A percentile compares a stretch with the other conserved stretches of the same genome.
Evolutionary conservation across 768 basidiomycete species (phyloP).

Genomic region (Boletellus emodensis): DNA sequence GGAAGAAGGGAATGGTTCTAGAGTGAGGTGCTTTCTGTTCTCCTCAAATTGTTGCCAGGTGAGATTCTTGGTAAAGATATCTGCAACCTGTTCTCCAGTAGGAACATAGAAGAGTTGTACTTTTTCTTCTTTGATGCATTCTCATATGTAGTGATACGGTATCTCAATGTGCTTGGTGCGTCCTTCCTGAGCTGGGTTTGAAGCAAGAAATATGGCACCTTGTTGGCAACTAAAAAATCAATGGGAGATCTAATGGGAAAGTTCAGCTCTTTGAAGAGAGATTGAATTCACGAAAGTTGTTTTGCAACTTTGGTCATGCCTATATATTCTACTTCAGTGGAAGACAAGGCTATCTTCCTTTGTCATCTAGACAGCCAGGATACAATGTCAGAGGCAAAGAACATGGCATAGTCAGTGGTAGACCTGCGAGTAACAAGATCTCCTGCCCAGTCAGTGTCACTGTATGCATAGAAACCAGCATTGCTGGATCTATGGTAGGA

Average conservation of each 20-base stretch:
- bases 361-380: background rate
- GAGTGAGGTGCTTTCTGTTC: background rate
- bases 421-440: background rate
- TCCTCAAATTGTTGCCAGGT: background rate
- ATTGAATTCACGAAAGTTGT: background rate
- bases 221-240: background rate
- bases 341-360: background rate
- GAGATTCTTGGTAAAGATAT: conserved; percentile 1
- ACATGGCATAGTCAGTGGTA: background rate
- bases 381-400: background rate
- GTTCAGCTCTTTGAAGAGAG: background rate
- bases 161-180: background rate
- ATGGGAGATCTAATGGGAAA: background rate
- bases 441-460: background rate
- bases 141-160: background rate
- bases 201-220: background rate
- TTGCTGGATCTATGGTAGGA: too few species aligned
- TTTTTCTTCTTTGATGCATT: background rate
- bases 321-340: background rate
- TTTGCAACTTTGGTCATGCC: background rate
- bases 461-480: too few species aligned
- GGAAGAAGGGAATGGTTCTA: background rate
- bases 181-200: background rate
- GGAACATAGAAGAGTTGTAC: background rate
- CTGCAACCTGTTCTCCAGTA: background rate